A percentile compares a stretch with the other conserved stretches of the same genome.
Conservation (phyloP, 2,329 filamentous ascomycete species). For the Fusarium heterosporum region DNA sequence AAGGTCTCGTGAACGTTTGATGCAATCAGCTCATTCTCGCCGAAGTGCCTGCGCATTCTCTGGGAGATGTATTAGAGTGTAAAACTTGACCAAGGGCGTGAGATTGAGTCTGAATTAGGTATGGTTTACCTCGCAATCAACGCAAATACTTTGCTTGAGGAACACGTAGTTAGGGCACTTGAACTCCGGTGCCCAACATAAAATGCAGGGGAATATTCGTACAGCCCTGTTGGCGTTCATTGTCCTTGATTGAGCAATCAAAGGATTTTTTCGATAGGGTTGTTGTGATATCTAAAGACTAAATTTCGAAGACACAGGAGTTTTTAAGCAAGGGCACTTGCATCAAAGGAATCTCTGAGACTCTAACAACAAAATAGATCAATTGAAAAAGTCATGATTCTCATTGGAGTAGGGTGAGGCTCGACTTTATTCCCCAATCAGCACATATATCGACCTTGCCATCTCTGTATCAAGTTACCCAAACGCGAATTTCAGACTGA, state of each 20-base stretch:
- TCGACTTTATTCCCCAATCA: conserved; percentile 1
- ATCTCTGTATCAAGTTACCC: background rate
- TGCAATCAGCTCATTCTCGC: conserved; percentile 30
- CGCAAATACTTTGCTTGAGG: conserved; percentile 39
- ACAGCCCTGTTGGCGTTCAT: conserved; percentile 37
- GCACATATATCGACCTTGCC: background rate
- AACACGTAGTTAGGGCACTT: conserved; percentile 46
- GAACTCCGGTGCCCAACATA: conserved; percentile 42
- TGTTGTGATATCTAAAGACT: background rate
- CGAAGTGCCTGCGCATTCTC: conserved; percentile 25
- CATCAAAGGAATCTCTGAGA: background rate
- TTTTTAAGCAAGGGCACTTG: background rate
- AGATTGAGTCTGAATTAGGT: background rate
- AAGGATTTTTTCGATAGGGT: background rate
- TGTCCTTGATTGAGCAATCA: background rate
- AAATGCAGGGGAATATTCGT: conserved; percentile 39
- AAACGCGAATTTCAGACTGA: background rate
- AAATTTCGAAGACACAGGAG: background rate
- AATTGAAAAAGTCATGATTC: background rate
- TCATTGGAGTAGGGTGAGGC: background rate
- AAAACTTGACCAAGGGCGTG: conserved; percentile 1
- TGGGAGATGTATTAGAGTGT: conserved; percentile 14
- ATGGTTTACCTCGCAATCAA: conserved; percentile 43
- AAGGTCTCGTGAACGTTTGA: conserved; percentile 41
- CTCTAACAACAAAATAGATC: background rate